These are phyloP conservation scores for Naganishia vaughanmartiniae DNA, from an alignment of 768 basidiomycete species.

Conservation along the genomic window DNA sequence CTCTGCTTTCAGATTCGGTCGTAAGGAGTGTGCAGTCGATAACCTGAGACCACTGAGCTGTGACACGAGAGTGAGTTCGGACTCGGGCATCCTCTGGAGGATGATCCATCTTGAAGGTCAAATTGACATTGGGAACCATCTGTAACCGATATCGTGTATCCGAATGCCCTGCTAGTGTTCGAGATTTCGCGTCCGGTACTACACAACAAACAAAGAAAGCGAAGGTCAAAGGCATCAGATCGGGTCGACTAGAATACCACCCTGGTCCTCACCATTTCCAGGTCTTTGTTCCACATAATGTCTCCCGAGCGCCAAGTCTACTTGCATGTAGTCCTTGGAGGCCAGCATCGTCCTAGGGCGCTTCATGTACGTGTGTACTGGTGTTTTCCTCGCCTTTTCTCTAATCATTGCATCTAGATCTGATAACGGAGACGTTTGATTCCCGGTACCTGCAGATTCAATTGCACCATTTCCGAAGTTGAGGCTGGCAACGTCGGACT, in stretches of 20 bases:
- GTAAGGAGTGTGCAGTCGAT: neutral
- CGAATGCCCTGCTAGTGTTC: neutral
- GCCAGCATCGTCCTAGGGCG: too few species aligned
- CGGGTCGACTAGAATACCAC: neutral
- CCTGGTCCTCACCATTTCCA: neutral
- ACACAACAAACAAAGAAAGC: neutral
- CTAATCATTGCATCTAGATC: too few species aligned
- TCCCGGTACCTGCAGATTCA: too few species aligned
- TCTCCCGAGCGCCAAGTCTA: neutral
- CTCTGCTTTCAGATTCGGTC: neutral
- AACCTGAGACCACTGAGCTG: neutral
- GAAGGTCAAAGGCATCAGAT: neutral
- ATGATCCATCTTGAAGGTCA: neutral
- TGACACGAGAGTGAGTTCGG: neutral
- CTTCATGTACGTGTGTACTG: too few species aligned
- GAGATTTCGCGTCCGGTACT: neutral
- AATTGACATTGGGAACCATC: constrained; percentile 4
- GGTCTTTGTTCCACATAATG: neutral
- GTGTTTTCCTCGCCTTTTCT: too few species aligned
- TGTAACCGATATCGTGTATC: neutral
- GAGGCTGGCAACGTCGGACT: too few species aligned
- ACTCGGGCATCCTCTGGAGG: neutral
- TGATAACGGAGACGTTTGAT: too few species aligned
- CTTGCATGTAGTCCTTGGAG: neutral
- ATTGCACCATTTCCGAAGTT: too few species aligned